Evolutionary conservation across 23 red algal species (phyloP).

Genomic region (Gracilaria vermiculophylla): DNA sequence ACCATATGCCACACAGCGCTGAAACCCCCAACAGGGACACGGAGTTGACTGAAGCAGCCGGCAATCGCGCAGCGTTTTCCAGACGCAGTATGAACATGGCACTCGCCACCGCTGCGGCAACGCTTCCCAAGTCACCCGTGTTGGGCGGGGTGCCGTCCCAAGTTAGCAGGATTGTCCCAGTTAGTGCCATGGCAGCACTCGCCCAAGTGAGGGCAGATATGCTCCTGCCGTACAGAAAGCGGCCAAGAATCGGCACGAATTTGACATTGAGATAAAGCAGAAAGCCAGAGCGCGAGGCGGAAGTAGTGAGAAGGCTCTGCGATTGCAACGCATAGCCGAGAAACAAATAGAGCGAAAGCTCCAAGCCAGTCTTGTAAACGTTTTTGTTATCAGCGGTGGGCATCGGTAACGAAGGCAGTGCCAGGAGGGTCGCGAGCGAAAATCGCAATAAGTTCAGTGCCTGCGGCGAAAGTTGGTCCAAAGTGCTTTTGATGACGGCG

Average conservation of each 20-base stretch:
- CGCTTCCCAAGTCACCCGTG: conserved; percentile 72
- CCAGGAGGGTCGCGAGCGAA: conserved; percentile 47
- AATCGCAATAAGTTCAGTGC: conserved; percentile 76
- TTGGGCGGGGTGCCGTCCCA: conserved; percentile 74
- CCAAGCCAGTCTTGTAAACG: conserved; percentile 35
- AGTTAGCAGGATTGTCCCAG: conserved; percentile 80
- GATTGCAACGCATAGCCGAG: conserved; percentile 88
- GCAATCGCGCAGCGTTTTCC: conserved; percentile 38
- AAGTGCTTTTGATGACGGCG: conserved; percentile 78
- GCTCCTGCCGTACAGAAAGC: conserved; percentile 68
- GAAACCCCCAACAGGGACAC: conserved; percentile 62
- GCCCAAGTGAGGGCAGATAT: conserved; percentile 68
- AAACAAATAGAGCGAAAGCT: conserved; percentile 88
- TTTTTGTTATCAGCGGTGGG: background rate
- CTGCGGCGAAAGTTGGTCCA: conserved; percentile 55
- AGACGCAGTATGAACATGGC: conserved; percentile 94
- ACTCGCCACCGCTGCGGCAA: conserved; percentile 77
- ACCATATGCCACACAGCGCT: conserved; percentile 60
- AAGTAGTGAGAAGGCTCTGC: conserved; percentile 74
- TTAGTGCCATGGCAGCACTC: conserved; percentile 73
- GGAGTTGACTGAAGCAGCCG: conserved; percentile 33
- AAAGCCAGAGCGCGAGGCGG: conserved; percentile 85
- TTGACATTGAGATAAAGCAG: conserved; percentile 97
- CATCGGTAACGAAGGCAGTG: conserved; percentile 34
- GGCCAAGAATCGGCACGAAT: conserved; percentile 84